Evolutionary conservation across 805 yeast species (phyloP).

Genomic region (Sugiyamaella qingdaonensis): DNA sequence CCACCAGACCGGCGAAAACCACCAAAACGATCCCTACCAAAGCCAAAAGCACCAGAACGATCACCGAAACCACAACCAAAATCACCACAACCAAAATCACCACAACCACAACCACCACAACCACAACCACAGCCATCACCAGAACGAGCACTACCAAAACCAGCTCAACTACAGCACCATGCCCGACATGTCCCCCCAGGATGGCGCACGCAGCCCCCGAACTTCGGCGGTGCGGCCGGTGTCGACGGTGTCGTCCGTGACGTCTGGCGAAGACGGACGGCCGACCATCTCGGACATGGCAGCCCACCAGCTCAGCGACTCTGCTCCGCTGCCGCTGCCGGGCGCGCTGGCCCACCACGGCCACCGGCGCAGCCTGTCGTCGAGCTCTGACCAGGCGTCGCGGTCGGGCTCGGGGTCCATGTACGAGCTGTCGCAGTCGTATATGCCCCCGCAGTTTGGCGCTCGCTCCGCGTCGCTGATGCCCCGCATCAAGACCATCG

Average conservation of each 20-base stretch:
- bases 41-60: not conserved
- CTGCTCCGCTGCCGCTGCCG: not conserved
- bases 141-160: not conserved
- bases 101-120: not conserved
- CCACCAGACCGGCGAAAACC: not conserved
- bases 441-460: conserved; percentile 24
- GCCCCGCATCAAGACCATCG: conserved; percentile 79
- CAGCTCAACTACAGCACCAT: not conserved
- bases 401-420: conserved; percentile 22
- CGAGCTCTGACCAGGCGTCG: conserved; percentile 5
- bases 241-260: not conserved
- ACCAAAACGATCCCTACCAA: not conserved
- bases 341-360: not conserved
- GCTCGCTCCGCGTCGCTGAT: conserved; percentile 37
- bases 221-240: not conserved
- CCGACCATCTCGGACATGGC: not conserved
- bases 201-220: not conserved
- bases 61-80: not conserved
- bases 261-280: not conserved
- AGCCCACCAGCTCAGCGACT: not conserved
- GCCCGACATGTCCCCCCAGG: not conserved
- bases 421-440: conserved; percentile 28
- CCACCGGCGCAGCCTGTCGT: conserved; percentile 3
- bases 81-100: not conserved
- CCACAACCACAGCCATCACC: not conserved